Conservation (phyloP, 345 rosid species). For the Garcia nutans region DNA sequence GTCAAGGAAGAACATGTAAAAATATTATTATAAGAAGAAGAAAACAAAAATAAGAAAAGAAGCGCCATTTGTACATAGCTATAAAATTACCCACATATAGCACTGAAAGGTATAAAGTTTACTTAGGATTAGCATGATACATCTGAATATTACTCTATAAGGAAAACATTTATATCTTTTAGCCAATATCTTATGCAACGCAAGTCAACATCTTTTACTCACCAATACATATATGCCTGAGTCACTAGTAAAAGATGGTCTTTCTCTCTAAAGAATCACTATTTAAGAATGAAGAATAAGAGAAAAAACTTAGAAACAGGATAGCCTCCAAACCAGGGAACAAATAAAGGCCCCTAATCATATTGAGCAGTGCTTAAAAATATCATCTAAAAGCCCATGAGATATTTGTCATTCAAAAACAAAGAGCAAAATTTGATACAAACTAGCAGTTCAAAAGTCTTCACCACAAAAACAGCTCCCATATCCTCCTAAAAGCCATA, state of each 20-base stretch:
- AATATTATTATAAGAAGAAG: not conserved
- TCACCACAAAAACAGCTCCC: not conserved
- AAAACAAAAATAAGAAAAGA: not conserved
- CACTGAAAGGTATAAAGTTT: not conserved
- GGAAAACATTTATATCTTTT: not conserved
- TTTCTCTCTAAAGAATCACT: not conserved
- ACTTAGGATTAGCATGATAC: not conserved
- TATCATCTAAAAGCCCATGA: not conserved
- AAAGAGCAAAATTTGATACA: no score
- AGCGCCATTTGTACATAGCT: not conserved
- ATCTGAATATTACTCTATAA: not conserved
- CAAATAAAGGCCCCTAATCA: not conserved
- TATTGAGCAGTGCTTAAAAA: not conserved
- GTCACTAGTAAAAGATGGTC: not conserved
- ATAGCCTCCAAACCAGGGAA: not conserved
- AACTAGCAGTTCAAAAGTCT: not conserved
- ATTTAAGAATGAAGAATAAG: not conserved
- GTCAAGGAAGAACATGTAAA: constrained; percentile 15
- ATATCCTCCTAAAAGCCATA: not conserved
- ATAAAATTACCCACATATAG: no score
- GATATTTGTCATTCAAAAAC: not conserved
- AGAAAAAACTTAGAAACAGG: not conserved
- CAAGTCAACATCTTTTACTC: not conserved
- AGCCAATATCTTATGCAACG: not conserved
- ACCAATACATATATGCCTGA: no score